phyloP scores from a whole-genome alignment of 2,329 filamentous ascomycete species.

The Hypoxylon sp. region DNA sequence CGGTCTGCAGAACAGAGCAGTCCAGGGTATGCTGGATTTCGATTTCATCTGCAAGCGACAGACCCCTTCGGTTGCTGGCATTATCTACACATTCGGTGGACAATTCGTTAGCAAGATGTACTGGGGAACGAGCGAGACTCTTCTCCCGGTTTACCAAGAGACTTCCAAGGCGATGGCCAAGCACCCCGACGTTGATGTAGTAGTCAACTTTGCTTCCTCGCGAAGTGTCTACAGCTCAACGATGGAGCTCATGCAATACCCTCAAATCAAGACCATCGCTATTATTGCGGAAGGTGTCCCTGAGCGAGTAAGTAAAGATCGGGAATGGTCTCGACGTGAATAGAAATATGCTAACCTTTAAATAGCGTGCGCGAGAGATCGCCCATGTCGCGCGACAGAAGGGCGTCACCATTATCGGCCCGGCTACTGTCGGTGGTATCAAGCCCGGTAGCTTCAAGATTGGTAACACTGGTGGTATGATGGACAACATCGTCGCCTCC shows the following conservation, averaged over 20 bases:
- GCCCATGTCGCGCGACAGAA: constrained; percentile 97
- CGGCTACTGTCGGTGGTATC: constrained; percentile 98
- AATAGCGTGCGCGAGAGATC: constrained; percentile 94
- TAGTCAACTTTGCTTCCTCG: constrained; percentile 99
- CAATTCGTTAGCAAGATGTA: constrained; percentile 99
- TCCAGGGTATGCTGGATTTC: constrained; percentile 97
- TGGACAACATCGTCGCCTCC: constrained; percentile 99
- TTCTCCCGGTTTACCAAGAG: constrained; percentile 97
- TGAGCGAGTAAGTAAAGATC: constrained; percentile 80
- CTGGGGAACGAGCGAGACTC: constrained; percentile 99
- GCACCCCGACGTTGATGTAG: constrained; percentile 96
- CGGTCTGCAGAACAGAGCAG: constrained; percentile 95
- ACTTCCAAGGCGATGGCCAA: constrained; percentile 93
- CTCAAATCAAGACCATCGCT: constrained; percentile 98
- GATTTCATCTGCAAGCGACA: constrained; percentile 99
- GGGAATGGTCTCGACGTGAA: neutral
- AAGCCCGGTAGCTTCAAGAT: constrained; percentile 99
- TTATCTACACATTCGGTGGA: constrained; percentile 99
- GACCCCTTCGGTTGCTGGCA: constrained; percentile 96
- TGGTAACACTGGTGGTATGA: constrained; percentile 99
- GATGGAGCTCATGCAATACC: constrained; percentile 97
- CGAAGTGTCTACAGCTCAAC: constrained; percentile 99
- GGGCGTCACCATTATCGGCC: constrained; percentile 98
- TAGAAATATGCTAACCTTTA: constrained; percentile 48
- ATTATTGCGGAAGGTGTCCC: constrained; percentile 99